These are phyloP conservation scores for Debaryomycetaceae sp. DNA, from an alignment of 1,139 yeast genomes.

Conservation along the genomic window DNA sequence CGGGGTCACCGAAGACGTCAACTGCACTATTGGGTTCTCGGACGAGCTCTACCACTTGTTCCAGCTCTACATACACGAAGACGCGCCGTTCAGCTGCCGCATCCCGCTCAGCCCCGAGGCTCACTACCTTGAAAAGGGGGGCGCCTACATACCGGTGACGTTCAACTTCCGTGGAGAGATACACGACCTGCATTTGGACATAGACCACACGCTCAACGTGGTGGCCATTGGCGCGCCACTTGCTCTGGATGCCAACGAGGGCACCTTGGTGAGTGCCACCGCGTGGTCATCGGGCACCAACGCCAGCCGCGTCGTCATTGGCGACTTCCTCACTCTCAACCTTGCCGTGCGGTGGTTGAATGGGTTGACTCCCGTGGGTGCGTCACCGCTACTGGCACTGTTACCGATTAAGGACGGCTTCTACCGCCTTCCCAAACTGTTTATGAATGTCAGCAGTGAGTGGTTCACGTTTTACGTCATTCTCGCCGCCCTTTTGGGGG, in stretches of 20 bases:
- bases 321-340: slow-evolving; percentile 54
- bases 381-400: slow-evolving; percentile 13
- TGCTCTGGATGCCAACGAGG: too few relatives aligned
- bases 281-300: slow-evolving; percentile 65
- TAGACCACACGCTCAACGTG: slow-evolving; percentile 57
- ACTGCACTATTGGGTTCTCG: slow-evolving; percentile 60
- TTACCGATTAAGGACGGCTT: slow-evolving; percentile 41
- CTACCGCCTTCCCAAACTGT: slow-evolving; percentile 31
- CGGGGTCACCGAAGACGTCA: slow-evolving; percentile 48
- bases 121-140: slow-evolving; percentile 41
- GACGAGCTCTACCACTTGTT: slow-evolving; percentile 70
- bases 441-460: slow-evolving; percentile 1
- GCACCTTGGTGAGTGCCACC: slow-evolving; percentile 47
- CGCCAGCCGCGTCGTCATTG: slow-evolving; percentile 61
- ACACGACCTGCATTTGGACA: slow-evolving; percentile 65
- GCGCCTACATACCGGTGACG: slow-evolving; percentile 56
- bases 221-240: slow-evolving; percentile 36
- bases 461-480: slow-evolving; percentile 5
- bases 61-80: slow-evolving; percentile 73
- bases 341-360: slow-evolving; percentile 60
- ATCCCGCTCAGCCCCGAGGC: slow-evolving; percentile 47
- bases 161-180: slow-evolving; percentile 66
- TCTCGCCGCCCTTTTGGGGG: slow-evolving; percentile 4
- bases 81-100: slow-evolving; percentile 70
- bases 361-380: slow-evolving; percentile 18